Conservation (phyloP, 495 filamentous ascomycete genomes). For the Friedmanniomyces endolithicus region DNA sequence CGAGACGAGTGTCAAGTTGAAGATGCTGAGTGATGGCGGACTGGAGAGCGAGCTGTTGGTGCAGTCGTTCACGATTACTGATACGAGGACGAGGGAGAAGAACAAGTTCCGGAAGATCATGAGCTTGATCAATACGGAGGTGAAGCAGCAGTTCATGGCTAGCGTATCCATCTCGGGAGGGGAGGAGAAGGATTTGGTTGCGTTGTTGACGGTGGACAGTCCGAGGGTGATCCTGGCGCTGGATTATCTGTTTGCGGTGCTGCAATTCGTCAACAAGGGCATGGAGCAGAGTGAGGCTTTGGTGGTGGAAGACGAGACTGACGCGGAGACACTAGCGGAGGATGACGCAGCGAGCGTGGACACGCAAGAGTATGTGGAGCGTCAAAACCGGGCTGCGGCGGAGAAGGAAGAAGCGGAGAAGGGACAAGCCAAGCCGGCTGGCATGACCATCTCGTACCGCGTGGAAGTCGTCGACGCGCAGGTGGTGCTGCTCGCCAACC, state of each 20-base stretch:
- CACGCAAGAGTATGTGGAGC: constrained; percentile 10
- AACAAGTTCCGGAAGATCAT: constrained; percentile 98
- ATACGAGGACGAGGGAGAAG: constrained; percentile 70
- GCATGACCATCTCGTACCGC: constrained; percentile 73
- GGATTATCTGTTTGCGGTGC: constrained; percentile 85
- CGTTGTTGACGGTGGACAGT: constrained; percentile 89
- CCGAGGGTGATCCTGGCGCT: constrained; percentile 88
- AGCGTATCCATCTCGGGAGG: constrained; percentile 87
- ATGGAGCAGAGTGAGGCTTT: constrained; percentile 49
- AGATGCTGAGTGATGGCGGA: constrained; percentile 88
- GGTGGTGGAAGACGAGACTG: constrained; percentile 43
- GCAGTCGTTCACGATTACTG: constrained; percentile 85
- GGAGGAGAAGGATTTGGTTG: constrained; percentile 68
- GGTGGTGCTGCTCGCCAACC: constrained; percentile 90
- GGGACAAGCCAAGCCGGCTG: constrained; percentile 24
- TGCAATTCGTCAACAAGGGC: constrained; percentile 61
- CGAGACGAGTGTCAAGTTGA: constrained; percentile 76
- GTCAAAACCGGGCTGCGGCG: background rate
- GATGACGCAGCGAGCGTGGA: constrained; percentile 35
- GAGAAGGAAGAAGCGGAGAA: constrained; percentile 23
- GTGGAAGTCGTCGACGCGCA: constrained; percentile 93
- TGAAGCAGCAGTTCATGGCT: constrained; percentile 94
- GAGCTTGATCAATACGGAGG: constrained; percentile 85
- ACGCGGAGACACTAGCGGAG: constrained; percentile 44
- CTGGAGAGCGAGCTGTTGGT: constrained; percentile 88